Evolutionary conservation across 805 yeast genomes (phyloP).

Genomic region (Ogataea naganishii): DNA sequence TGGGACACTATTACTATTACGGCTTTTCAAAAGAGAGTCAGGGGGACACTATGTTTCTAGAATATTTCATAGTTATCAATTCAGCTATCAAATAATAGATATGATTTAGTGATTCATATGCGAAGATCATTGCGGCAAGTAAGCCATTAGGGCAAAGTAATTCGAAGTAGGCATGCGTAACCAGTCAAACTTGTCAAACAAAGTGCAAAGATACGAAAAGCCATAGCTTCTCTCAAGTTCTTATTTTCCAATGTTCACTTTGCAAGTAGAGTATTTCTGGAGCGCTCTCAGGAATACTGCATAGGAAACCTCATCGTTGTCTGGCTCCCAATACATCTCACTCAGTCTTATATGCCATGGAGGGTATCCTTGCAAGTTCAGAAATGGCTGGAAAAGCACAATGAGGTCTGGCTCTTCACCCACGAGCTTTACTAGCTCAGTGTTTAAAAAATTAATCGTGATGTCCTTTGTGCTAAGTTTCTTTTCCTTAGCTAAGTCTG

Average conservation of each 20-base stretch:
- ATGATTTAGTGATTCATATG: no score
- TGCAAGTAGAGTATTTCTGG: conserved; percentile 68
- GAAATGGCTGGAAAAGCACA: conserved; percentile 73
- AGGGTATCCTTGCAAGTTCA: conserved; percentile 90
- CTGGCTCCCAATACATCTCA: conserved; percentile 88
- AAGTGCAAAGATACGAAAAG: no score
- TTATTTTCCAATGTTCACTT: conserved; percentile 82
- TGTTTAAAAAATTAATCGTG: conserved; percentile 66
- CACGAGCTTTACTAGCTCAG: conserved; percentile 63
- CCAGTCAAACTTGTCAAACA: no score
- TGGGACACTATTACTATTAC: no score
- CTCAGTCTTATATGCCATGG: conserved; percentile 95
- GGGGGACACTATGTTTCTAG: no score
- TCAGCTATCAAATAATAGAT: no score
- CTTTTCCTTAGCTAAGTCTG: conserved; percentile 56
- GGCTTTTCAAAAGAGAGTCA: no score
- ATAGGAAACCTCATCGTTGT: conserved; percentile 71
- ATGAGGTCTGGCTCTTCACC: conserved; percentile 92
- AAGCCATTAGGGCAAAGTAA: no score
- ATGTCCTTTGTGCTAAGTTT: conserved; percentile 61
- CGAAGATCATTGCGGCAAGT: no score
- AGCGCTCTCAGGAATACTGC: conserved; percentile 76
- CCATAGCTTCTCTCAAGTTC: no score
- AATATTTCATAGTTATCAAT: no score
- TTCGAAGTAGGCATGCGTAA: no score